These are phyloP conservation scores for Trypanosoma mega DNA, from an alignment of 208 protist species.

Conservation along the genomic window DNA sequence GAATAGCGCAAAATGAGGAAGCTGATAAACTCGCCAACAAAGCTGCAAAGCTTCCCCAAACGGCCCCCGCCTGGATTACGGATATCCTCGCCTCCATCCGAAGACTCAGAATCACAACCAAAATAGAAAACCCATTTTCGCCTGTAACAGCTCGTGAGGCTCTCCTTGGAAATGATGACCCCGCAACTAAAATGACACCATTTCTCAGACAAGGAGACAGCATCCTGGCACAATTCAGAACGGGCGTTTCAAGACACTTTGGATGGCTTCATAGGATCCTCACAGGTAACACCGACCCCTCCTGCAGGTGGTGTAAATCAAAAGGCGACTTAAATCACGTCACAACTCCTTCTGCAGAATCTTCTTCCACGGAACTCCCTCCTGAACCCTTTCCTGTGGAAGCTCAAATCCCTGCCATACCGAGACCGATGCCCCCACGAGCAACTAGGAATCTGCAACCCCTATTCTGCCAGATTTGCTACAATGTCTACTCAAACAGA, in stretches of 20 bases:
- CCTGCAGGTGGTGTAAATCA: no score
- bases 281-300: neutral
- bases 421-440: no score
- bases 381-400: no score
- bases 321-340: no score
- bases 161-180: neutral
- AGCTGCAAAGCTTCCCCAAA: neutral
- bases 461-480: no score
- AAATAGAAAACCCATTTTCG: neutral
- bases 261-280: neutral
- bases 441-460: no score
- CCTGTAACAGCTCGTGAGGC: neutral
- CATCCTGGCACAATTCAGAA: neutral
- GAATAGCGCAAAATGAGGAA: neutral
- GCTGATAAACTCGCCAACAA: neutral
- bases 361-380: no score
- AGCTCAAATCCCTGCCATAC: no score
- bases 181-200: neutral
- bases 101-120: neutral
- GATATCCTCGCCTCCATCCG: neutral
- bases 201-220: neutral
- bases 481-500: no score
- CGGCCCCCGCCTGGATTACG: neutral
- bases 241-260: neutral
- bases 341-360: no score